A percentile compares a stretch with the other conserved stretches of the same genome.
These are phyloP conservation scores for Curvularia verruculosa DNA, from an alignment of 2,329 filamentous ascomycete genomes.

Conservation along the genomic window DNA sequence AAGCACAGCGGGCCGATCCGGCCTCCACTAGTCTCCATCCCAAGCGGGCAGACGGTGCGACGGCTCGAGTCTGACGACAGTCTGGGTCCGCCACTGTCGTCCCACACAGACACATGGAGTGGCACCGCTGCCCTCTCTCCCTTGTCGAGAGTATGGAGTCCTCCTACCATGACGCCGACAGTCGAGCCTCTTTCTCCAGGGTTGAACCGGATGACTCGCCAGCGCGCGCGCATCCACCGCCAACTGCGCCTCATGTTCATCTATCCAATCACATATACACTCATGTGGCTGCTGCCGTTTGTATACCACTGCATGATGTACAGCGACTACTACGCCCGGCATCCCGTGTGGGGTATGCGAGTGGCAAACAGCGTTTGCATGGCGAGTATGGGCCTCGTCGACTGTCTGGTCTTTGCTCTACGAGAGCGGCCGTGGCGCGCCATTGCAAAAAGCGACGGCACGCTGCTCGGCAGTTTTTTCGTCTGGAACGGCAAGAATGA, in stretches of 20 bases:
- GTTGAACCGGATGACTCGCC: constrained; percentile 20
- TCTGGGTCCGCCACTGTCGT: neutral
- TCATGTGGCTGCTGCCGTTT: constrained; percentile 76
- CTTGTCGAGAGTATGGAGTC: neutral
- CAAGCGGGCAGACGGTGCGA: constrained; percentile 12
- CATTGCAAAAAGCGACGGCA: constrained; percentile 54
- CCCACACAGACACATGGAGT: neutral
- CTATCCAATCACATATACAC: constrained; percentile 74
- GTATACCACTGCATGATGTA: constrained; percentile 67
- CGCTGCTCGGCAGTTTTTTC: constrained; percentile 49
- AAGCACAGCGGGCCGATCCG: constrained; percentile 1
- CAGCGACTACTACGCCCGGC: constrained; percentile 56
- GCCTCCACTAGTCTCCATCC: constrained; percentile 14
- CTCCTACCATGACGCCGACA: neutral
- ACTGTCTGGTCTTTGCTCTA: constrained; percentile 70
- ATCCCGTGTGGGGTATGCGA: constrained; percentile 64
- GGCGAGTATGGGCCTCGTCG: constrained; percentile 69
- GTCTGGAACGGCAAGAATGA: neutral
- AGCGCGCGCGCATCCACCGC: constrained; percentile 65
- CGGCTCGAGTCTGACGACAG: neutral
- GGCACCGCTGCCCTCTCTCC: neutral
- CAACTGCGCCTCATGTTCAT: constrained; percentile 76
- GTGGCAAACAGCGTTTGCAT: constrained; percentile 64
- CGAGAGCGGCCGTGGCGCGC: constrained; percentile 75
- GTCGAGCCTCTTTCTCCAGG: constrained; percentile 3